Base-by-base conservation (phyloP, 345 rosid genomes). In the Dipteronia dyeriana region DNA sequence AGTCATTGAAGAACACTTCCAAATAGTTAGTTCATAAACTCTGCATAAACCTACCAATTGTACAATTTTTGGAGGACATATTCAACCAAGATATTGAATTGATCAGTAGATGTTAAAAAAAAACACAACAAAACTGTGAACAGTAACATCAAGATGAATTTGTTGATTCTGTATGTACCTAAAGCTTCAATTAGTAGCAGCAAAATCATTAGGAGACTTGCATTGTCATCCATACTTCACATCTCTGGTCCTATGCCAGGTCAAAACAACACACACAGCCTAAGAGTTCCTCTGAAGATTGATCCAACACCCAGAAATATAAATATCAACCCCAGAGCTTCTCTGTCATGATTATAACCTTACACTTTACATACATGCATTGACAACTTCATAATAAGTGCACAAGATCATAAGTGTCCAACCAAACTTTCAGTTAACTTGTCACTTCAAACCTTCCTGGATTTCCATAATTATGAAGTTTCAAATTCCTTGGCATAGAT, bases 1-100 rank as follows among this genome's bases (percentile, higher is more conserved):
- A 25, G 69, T 66, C 78, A 38, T 51, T 23, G 22, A 49, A 49
- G 56, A 47, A 13, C 70, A 57, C 73, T 75, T 66, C 38, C 74
- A 41, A 7, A 1, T 7, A 41, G 45, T 41, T 41, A 41, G 45
- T 41, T 41, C 49, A 45, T 9, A 45, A 45, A 75, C 19, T 14
- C 72, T 69, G 78, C 62, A 77, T 56, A 49, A 67, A 25, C 34
- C 54, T 9, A 54, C 13, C 16, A 56, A 66, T 39, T 47, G 20
- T 63, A 43, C 61, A 38, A 78, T 68, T 45, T 57, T 17, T 54
- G 22, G 59, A 38, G 26, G 66, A 3, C 17, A 26, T 56, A 51
- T 62, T 61, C 38, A 34, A 4, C 38, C 38, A 34, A 34, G 38
- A 34, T 34, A 34, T 34, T 34, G 38, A 34, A 34, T 34, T 34